These are phyloP conservation scores for Pythium brassicae DNA, from an alignment of 352 stramenopile species.

Conservation along the genomic window DNA sequence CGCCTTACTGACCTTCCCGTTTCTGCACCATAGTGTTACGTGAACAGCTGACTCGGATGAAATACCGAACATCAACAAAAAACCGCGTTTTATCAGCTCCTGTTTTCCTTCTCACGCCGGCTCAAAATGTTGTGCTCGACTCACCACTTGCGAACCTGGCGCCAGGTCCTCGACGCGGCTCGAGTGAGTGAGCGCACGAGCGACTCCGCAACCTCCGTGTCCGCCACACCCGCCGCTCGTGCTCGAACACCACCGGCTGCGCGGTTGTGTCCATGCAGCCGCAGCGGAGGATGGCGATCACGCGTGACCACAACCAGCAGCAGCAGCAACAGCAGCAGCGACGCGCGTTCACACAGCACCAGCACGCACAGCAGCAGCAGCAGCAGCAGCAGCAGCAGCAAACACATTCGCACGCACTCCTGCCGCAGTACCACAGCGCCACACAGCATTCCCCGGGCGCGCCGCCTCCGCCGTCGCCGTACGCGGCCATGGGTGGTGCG, in stretches of 20 bases:
- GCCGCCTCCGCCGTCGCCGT: slow-evolving; percentile 11
- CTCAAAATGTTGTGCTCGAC: no score
- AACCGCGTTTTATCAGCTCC: no score
- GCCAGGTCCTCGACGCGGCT: no score
- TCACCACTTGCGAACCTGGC: no score
- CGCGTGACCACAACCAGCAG: slow-evolving; percentile 7
- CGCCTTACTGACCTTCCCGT: no score
- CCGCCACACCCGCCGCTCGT: not conserved
- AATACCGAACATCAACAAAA: no score
- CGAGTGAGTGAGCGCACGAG: no score
- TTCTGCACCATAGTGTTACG: no score
- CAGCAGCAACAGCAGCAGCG: slow-evolving; percentile 6
- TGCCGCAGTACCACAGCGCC: not conserved
- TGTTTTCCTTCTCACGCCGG: no score
- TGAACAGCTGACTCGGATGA: no score
- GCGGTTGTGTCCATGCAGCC: slow-evolving; percentile 1
- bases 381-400: slow-evolving; percentile 11
- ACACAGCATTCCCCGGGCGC: not conserved
- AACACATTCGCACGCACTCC: not conserved
- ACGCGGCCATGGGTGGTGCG: slow-evolving; percentile 14
- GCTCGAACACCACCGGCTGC: not conserved
- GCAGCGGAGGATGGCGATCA: slow-evolving; percentile 13
- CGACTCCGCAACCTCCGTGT: not conserved
- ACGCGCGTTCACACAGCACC: slow-evolving; percentile 9
- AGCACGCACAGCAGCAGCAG: slow-evolving; percentile 1